Evolutionary conservation across 164 flowering plant species (phyloP), one percentile per base, ranked within the genome.

Genomic region (Chloranthus sessilifolius): DNA sequence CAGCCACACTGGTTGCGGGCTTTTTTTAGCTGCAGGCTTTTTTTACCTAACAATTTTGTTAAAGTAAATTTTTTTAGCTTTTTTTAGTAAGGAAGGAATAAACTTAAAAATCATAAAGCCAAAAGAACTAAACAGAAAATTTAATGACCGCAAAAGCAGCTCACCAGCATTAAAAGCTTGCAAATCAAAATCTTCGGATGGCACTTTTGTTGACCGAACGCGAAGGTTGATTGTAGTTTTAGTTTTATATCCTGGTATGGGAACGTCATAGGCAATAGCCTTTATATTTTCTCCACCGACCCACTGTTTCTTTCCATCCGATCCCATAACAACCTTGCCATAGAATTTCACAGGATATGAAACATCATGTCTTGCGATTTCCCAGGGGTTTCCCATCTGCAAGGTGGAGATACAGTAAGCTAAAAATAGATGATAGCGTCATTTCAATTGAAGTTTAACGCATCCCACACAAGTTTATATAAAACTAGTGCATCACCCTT

Each of bases 361-460:
- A 28, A 88, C 74, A 68, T 82, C 96, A 67, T 91, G 74, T 69
- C 96, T 76, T 24, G 77, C 76, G 53, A 90, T 80, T 73, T 90
- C 98, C 98, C 95, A 87, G 4, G 95, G 98, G 60, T 79, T 80
- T 34, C 95, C 91, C 83, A 84, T 72, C 95, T 90, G 63, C 65
- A 66, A 69, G 41, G n/a, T 16, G n/a, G 21, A 30, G 42, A 33
- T 23, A 7, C 5, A 15, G 24, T 26, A 26, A n/a, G n/a, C n/a
- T n/a, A n/a, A n/a, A n/a, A n/a, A n/a, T n/a, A n/a, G n/a, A n/a
- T n/a, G n/a, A n/a, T n/a, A n/a, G n/a, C n/a, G n/a, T n/a, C n/a
- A n/a, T n/a, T n/a, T n/a, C n/a, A n/a, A n/a, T n/a, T n/a, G n/a
- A n/a, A n/a, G n/a, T n/a, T n/a, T n/a, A n/a, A n/a, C n/a, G n/a